phyloP scores from a whole-genome alignment of 129 eudicot species.

The Centaurea solstitialis region DNA sequence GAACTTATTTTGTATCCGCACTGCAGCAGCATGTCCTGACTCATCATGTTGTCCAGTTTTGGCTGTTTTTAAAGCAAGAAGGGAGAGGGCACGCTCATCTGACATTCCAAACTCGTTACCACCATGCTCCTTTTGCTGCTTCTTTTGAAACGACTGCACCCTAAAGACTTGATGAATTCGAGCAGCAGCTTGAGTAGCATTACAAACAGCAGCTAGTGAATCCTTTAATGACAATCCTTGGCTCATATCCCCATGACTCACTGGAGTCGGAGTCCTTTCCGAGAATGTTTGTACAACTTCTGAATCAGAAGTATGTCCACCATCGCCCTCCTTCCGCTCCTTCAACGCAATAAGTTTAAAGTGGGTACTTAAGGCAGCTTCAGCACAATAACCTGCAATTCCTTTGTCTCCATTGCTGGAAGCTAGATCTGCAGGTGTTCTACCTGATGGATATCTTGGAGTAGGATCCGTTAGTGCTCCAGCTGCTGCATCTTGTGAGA shows the following conservation, averaged over 20 bases:
- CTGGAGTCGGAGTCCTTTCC: slow-evolving; percentile 72
- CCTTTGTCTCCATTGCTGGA: slow-evolving; percentile 92
- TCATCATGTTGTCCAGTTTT: slow-evolving; percentile 64
- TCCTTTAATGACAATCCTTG: slow-evolving; percentile 75
- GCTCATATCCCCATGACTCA: slow-evolving; percentile 52
- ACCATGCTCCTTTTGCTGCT: slow-evolving; percentile 67
- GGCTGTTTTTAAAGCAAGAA: slow-evolving; percentile 62
- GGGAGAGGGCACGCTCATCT: slow-evolving; percentile 79
- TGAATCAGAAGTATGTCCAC: slow-evolving; percentile 29
- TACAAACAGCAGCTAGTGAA: slow-evolving; percentile 91
- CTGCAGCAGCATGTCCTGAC: slow-evolving; percentile 85
- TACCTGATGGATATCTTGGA: slow-evolving; percentile 72
- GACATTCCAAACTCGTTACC: slow-evolving; percentile 57
- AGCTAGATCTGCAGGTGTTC: slow-evolving; percentile 90
- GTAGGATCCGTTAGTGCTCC: slow-evolving; percentile 90
- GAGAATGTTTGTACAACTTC: slow-evolving; percentile 69
- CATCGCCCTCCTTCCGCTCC: slow-evolving; percentile 46
- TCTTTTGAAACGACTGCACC: slow-evolving; percentile 88
- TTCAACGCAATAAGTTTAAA: slow-evolving; percentile 58
- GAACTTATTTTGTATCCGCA: slow-evolving; percentile 81
- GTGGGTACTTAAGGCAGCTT: slow-evolving; percentile 72
- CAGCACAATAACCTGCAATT: slow-evolving; percentile 92
- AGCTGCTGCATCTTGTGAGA: slow-evolving; percentile 83
- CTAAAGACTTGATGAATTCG: slow-evolving; percentile 91
- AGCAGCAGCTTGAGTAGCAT: slow-evolving; percentile 97